phyloP scores from a whole-genome alignment of 148 eudicot species.

The Fagopyrum homotropicum region DNA sequence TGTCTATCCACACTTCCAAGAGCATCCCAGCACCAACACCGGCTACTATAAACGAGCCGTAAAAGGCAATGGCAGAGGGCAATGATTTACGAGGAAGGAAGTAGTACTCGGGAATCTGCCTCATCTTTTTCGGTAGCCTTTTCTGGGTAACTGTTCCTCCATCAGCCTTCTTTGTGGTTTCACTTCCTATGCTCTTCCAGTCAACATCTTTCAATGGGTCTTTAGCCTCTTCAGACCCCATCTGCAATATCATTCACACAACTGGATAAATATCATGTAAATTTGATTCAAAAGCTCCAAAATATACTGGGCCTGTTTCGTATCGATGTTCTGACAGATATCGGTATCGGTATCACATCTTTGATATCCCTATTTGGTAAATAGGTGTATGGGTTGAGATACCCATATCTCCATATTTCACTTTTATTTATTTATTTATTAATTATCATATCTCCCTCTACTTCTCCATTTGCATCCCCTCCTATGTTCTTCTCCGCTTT shows the following conservation, averaged over 20 bases:
- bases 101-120: slow-evolving; percentile 62
- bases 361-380: too few relatives aligned
- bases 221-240: slow-evolving; percentile 43
- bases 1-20: slow-evolving; percentile 58
- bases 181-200: slow-evolving; percentile 47
- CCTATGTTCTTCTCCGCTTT: too few relatives aligned
- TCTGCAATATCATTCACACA: slow-evolving; percentile 13
- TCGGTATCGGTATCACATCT: too few relatives aligned
- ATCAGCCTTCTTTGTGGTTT: slow-evolving; percentile 21
- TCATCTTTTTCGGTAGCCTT: slow-evolving; percentile 39
- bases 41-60: slow-evolving; percentile 57
- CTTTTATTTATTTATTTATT: too few relatives aligned
- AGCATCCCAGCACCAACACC: slow-evolving; percentile 79
- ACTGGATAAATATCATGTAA: not conserved
- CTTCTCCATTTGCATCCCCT: too few relatives aligned
- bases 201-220: slow-evolving; percentile 43
- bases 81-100: slow-evolving; percentile 57
- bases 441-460: too few relatives aligned
- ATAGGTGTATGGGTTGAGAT: too few relatives aligned
- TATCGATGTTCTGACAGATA: too few relatives aligned
- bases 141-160: slow-evolving; percentile 35
- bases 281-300: not conserved
- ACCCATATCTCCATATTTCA: too few relatives aligned
- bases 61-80: slow-evolving; percentile 45
- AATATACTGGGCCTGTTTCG: not conserved